Base-by-base conservation (phyloP, 1,139 yeast species). In the Pichia terricola region DNA sequence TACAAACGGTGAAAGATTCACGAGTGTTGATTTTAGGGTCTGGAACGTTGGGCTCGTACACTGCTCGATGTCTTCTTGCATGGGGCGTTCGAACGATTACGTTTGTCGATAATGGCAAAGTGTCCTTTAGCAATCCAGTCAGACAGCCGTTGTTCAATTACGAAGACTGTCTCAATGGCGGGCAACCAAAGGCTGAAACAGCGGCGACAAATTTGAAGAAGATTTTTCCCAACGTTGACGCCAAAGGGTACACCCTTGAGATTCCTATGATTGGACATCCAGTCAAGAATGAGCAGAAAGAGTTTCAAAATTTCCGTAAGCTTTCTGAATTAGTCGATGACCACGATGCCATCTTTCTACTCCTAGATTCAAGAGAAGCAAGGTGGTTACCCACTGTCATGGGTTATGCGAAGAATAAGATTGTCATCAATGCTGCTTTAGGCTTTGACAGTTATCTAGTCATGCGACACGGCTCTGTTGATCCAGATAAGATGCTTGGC, bases 241-340 rank as follows among this genome's bases (percentile, higher is more conserved):
- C 89, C 0, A 47, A 56, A 7, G 97, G 96, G 0, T 58, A 69
- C 38, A 66, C 68, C 35, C 53, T 91, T 40, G 89, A 81, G 50
- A 85, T 91, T 2, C 97, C 97, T 1, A 94, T 94, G 98, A 83
- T 89, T 22, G 99, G 98, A 0, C 98, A 91, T 59, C 80, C 91
- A 0, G 65, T 84, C 0, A 71, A 42, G 9, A 71, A 77, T 49
- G 84, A 76, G 50, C 60, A 54, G 0, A 66, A 59, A 33, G 82
- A 77, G 51, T 62, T 60, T 38, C 53, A 55, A 5, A 81, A 78
- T 43, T 89, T 68, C 58, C 72, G 77, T 1, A 57, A 59, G 40
- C 64, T 91, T 26, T 64, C 65, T 28, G 53, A 65, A 36, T 66
- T 88, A n/a, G 75, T 87, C 35, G 70, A 73, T 28, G 65, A 63